These are phyloP conservation scores for Rhynchospora tenuis DNA, from an alignment of 176 grass and related monocot genomes.

Conservation along the genomic window DNA sequence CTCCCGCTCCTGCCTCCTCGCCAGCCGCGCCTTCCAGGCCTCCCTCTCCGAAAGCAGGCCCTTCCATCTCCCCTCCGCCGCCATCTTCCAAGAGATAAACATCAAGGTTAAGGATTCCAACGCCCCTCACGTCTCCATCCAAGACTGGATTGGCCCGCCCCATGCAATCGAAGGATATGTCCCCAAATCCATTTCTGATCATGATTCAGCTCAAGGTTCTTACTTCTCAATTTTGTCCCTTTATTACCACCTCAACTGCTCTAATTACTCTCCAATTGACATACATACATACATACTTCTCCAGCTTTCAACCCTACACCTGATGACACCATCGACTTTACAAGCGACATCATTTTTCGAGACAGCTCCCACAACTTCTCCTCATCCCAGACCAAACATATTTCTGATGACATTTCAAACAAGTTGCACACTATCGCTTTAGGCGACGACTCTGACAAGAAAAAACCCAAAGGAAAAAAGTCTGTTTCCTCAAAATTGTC, in stretches of 20 bases:
- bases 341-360: slow-evolving; percentile 17
- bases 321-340: slow-evolving; percentile 14
- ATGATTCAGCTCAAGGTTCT: not conserved
- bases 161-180: slow-evolving; percentile 81
- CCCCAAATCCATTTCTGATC: slow-evolving; percentile 26
- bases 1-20: slow-evolving; percentile 55
- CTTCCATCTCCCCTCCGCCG: slow-evolving; percentile 7
- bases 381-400: slow-evolving; percentile 22
- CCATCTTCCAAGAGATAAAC: slow-evolving; percentile 40
- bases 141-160: slow-evolving; percentile 65
- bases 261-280: no score
- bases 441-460: slow-evolving; percentile 37
- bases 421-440: slow-evolving; percentile 40
- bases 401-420: slow-evolving; percentile 52
- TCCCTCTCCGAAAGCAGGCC: slow-evolving; percentile 32
- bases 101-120: no score
- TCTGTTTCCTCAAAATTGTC: slow-evolving; percentile 19
- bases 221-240: no score
- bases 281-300: slow-evolving; percentile 3
- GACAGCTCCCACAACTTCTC: slow-evolving; percentile 28
- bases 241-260: no score
- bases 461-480: slow-evolving; percentile 42
- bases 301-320: slow-evolving; percentile 40
- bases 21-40: slow-evolving; percentile 41
- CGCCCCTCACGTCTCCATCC: slow-evolving; percentile 13